A percentile compares a stretch with the other conserved stretches of the same genome.
These are phyloP conservation scores for Colletotrichum cereale DNA, from an alignment of 2,329 filamentous ascomycete species.

Conservation along the genomic window DNA sequence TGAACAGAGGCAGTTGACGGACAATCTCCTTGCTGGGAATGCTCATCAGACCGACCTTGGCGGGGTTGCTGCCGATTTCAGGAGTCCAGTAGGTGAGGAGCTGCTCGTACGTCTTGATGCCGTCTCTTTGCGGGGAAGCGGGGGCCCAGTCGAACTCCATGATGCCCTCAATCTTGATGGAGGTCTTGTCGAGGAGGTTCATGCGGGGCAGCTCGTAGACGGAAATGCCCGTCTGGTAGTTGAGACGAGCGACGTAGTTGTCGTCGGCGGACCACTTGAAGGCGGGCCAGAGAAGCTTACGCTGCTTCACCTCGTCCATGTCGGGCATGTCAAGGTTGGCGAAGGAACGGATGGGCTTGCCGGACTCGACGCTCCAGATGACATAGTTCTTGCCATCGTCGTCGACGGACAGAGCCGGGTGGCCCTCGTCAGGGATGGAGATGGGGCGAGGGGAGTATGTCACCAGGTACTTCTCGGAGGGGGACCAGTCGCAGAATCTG, in stretches of 20 bases:
- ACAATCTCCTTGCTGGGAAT: conserved; percentile 95
- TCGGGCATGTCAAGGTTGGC: conserved; percentile 84
- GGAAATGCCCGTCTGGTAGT: conserved; percentile 88
- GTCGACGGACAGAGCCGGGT: conserved; percentile 86
- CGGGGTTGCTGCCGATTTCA: conserved; percentile 96
- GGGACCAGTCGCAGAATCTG: conserved; percentile 96
- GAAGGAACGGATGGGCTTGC: conserved; percentile 92
- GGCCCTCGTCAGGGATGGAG: conserved; percentile 87
- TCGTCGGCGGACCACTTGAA: conserved; percentile 99
- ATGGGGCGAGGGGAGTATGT: conserved; percentile 98
- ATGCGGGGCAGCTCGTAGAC: conserved; percentile 91
- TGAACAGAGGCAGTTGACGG: conserved; percentile 96
- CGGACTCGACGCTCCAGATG: conserved; percentile 95
- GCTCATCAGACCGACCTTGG: conserved; percentile 96
- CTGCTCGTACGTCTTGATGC: conserved; percentile 93
- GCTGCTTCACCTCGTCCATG: conserved; percentile 71
- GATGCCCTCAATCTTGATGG: conserved; percentile 95
- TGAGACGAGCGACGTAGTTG: conserved; percentile 95
- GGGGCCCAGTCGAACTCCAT: conserved; percentile 99
- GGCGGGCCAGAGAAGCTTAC: conserved; percentile 96
- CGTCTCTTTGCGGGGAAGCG: conserved; percentile 82
- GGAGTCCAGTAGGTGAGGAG: conserved; percentile 99
- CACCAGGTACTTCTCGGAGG: conserved; percentile 90
- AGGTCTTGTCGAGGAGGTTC: conserved; percentile 90
- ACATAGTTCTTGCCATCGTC: conserved; percentile 99